Conservation (phyloP, 2,329 filamentous ascomycete species). For the Endothia cerciana region DNA sequence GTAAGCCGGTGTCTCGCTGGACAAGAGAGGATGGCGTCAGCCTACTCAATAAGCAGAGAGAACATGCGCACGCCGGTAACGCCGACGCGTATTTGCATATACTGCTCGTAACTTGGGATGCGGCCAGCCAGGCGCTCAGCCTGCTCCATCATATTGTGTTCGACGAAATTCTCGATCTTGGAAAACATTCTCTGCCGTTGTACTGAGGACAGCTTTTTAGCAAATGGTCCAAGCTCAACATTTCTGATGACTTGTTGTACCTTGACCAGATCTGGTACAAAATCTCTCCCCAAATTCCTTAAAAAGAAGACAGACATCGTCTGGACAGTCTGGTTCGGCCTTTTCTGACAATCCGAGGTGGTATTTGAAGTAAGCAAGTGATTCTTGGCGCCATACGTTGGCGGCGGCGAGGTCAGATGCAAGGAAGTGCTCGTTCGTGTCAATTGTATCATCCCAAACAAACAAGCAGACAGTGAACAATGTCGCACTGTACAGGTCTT, state of each 20-base stretch:
- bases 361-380: slow-evolving; percentile 37
- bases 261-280: slow-evolving; percentile 25
- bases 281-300: slow-evolving; percentile 30
- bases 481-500: slow-evolving; percentile 38
- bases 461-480: slow-evolving; percentile 41
- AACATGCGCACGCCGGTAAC: slow-evolving; percentile 32
- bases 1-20: too few species aligned
- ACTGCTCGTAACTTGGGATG: slow-evolving; percentile 29
- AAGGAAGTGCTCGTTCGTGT: slow-evolving; percentile 39
- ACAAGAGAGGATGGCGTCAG: neutral
- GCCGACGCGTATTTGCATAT: slow-evolving; percentile 30
- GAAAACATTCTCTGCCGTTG: slow-evolving; percentile 29
- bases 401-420: slow-evolving; percentile 36
- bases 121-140: slow-evolving; percentile 29
- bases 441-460: slow-evolving; percentile 42
- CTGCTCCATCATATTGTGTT: slow-evolving; percentile 30
- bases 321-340: slow-evolving; percentile 27
- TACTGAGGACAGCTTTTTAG: neutral
- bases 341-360: slow-evolving; percentile 34
- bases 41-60: slow-evolving; percentile 31
- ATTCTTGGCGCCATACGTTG: slow-evolving; percentile 37
- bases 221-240: neutral
- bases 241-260: slow-evolving; percentile 6
- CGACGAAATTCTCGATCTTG: slow-evolving; percentile 30
- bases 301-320: slow-evolving; percentile 29